Conservation (phyloP, 2,329 filamentous ascomycete genomes). For the Aspergillus quadricinctus region DNA sequence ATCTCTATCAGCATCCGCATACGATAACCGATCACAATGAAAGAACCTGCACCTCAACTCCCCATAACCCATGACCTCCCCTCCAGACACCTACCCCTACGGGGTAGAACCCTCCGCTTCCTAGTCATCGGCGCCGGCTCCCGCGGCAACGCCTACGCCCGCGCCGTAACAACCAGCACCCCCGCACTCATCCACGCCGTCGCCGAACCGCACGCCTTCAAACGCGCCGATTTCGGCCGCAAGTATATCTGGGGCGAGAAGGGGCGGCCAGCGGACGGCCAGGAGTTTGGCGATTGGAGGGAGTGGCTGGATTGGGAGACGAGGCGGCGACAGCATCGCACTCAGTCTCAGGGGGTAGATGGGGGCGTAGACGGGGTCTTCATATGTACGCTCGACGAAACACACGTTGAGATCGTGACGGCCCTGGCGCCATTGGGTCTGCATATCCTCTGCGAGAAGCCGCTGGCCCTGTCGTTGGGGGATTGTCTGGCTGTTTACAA, state of each 20-base stretch:
- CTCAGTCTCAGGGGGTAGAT: neutral
- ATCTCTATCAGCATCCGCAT: neutral
- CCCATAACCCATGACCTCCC: neutral
- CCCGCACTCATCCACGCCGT: slow-evolving; percentile 70
- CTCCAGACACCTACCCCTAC: slow-evolving; percentile 2
- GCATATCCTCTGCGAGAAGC: slow-evolving; percentile 95
- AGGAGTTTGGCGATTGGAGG: slow-evolving; percentile 69
- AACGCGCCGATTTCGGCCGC: slow-evolving; percentile 65
- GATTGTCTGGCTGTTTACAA: slow-evolving; percentile 72
- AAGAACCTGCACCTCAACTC: slow-evolving; percentile 13
- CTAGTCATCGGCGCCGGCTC: slow-evolving; percentile 80
- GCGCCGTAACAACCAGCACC: slow-evolving; percentile 60
- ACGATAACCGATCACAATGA: slow-evolving; percentile 12
- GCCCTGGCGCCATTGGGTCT: slow-evolving; percentile 65
- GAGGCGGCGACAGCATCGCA: slow-evolving; percentile 49
- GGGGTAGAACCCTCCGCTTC: slow-evolving; percentile 51
- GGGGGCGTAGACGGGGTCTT: slow-evolving; percentile 59
- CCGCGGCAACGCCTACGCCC: slow-evolving; percentile 70
- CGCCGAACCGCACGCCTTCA: slow-evolving; percentile 75
- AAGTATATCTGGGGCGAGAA: slow-evolving; percentile 66
- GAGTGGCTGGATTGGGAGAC: slow-evolving; percentile 72
- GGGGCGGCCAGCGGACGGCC: slow-evolving; percentile 50
- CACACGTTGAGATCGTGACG: slow-evolving; percentile 76
- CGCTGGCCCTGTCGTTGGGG: slow-evolving; percentile 70
- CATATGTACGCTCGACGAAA: slow-evolving; percentile 78